phyloP scores from a whole-genome alignment of 1,284 basidiomycete genomes.

The Clitocybe nebularis region DNA sequence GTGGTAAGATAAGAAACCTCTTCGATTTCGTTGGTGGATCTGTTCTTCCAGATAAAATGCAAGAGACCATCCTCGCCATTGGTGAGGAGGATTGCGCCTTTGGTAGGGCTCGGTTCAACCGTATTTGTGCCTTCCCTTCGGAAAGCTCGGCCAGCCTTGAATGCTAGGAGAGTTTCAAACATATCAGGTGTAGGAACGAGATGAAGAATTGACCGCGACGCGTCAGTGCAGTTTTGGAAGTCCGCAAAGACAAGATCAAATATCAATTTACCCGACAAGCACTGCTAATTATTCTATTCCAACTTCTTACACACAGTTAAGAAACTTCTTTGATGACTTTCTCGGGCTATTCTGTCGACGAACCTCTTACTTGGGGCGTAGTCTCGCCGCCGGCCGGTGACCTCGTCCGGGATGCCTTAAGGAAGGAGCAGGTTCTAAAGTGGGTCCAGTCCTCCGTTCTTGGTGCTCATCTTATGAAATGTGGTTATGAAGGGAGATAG shows the following conservation, averaged over 20 bases:
- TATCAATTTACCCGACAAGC: too few species aligned
- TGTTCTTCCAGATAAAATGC: conserved; percentile 76
- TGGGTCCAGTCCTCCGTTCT: conserved; percentile 19
- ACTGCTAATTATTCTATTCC: neutral
- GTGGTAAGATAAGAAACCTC: conserved; percentile 47
- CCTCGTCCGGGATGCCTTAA: conserved; percentile 68
- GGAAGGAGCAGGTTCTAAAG: conserved; percentile 52
- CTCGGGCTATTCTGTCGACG: conserved; percentile 48
- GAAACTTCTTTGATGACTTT: conserved; percentile 37
- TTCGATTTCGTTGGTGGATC: conserved; percentile 51
- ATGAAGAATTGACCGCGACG: conserved; percentile 28
- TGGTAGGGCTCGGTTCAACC: conserved; percentile 62
- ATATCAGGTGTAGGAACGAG: conserved; percentile 18
- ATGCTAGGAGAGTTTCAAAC: conserved; percentile 57
- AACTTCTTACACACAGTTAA: neutral
- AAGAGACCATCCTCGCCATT: conserved; percentile 70
- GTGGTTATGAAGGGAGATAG: conserved; percentile 79
- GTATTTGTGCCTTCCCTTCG: conserved; percentile 61
- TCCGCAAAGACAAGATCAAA: conserved; percentile 20
- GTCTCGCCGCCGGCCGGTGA: conserved; percentile 47
- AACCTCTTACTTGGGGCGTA: conserved; percentile 58
- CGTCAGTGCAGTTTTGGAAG: conserved; percentile 35
- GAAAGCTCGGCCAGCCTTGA: conserved; percentile 78
- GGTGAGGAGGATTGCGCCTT: conserved; percentile 66
- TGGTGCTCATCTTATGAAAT: conserved; percentile 2